Evolutionary conservation across 2,329 filamentous ascomycete species (phyloP).

Genomic region (Elsinoe arachidis): DNA sequence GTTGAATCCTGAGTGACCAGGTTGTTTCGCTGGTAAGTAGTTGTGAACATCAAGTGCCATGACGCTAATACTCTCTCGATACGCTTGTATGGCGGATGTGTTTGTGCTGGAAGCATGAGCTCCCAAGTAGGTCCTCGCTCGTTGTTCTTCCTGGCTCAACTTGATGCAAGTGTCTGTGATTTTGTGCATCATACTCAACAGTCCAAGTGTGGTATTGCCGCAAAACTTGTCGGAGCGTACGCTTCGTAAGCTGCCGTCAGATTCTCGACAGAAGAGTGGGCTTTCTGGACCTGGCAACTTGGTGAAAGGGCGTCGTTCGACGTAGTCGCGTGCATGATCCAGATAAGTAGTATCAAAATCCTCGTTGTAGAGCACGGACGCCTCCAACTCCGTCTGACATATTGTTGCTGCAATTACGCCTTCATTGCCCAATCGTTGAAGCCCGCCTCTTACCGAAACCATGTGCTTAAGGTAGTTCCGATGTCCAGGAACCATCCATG

Average conservation of each 20-base stretch:
- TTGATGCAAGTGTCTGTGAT: slow-evolving; percentile 4
- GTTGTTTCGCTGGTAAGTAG: neutral
- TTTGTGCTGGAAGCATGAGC: neutral
- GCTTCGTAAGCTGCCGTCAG: neutral
- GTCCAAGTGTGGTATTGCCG: neutral
- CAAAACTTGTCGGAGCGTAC: neutral
- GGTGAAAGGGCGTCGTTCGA: slow-evolving; percentile 5
- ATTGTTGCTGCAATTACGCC: slow-evolving; percentile 15
- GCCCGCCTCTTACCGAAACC: slow-evolving; percentile 23
- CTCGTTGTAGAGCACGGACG: neutral
- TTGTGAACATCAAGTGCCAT: neutral
- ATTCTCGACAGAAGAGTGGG: slow-evolving; percentile 3
- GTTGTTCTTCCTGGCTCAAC: neutral
- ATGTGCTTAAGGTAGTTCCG: slow-evolving; percentile 24
- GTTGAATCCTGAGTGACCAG: neutral
- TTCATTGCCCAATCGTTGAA: slow-evolving; percentile 22
- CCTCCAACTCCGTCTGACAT: slow-evolving; percentile 4
- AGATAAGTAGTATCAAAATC: neutral
- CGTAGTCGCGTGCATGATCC: neutral
- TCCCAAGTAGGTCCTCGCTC: neutral
- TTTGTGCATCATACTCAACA: neutral
- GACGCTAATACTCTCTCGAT: neutral
- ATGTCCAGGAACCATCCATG: slow-evolving; percentile 21
- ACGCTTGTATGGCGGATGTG: neutral
- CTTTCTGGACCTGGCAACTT: slow-evolving; percentile 2